A percentile compares a stretch with the other conserved stretches of the same genome.
Conservation (phyloP, 2,329 filamentous ascomycete genomes). For the Scolecobasidium constrictum region DNA sequence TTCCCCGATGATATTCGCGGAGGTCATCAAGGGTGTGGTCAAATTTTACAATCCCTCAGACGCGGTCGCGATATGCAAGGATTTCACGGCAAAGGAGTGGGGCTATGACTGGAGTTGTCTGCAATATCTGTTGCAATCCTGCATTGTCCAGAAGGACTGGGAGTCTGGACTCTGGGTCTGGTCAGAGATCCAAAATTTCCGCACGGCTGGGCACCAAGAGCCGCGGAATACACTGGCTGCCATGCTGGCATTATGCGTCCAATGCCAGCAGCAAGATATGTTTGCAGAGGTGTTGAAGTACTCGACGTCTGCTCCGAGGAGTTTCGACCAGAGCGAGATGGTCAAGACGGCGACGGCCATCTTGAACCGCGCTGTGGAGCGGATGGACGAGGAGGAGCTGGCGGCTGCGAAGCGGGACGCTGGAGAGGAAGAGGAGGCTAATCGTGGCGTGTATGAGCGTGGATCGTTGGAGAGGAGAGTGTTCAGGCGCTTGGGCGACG, state of each 20-base stretch:
- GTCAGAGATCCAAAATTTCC: slow-evolving; percentile 2
- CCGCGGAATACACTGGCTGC: background rate
- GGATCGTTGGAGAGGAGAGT: background rate
- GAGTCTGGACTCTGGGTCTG: slow-evolving; percentile 6
- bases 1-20: slow-evolving; percentile 3
- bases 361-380: background rate
- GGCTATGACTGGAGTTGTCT: slow-evolving; percentile 5
- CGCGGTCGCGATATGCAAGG: slow-evolving; percentile 4
- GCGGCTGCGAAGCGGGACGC: background rate
- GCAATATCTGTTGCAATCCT: background rate
- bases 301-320: background rate
- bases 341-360: background rate
- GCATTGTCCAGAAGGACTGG: slow-evolving; percentile 4
- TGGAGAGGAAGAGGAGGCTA: background rate
- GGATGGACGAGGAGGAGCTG: background rate
- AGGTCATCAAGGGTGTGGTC: slow-evolving; percentile 6
- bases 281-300: slow-evolving; percentile 1
- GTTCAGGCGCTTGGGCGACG: background rate
- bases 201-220: background rate
- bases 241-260: slow-evolving; percentile 6
- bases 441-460: background rate
- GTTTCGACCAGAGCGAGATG: background rate
- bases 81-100: slow-evolving; percentile 5
- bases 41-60: slow-evolving; percentile 6
- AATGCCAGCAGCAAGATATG: slow-evolving; percentile 1